phyloP scores from a whole-genome alignment of 2,329 filamentous ascomycete species.

The Orbilia quercus region DNA sequence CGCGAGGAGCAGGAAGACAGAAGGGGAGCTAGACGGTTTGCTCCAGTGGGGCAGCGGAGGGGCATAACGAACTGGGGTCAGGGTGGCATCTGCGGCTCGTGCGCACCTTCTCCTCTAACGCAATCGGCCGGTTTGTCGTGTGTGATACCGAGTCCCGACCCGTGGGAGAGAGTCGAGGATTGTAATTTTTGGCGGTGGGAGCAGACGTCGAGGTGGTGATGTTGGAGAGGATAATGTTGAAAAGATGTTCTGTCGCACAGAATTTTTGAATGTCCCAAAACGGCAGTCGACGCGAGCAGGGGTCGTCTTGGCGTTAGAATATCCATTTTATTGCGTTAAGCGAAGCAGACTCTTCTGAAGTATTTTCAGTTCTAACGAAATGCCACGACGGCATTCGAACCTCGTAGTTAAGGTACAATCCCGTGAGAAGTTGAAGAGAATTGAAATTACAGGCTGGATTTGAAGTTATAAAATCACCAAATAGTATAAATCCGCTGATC shows the following conservation, averaged over 20 bases:
- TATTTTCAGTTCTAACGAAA: too few relatives aligned
- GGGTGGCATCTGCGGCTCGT: constrained; percentile 49
- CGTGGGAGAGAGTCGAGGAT: too few relatives aligned
- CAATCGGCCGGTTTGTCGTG: not conserved
- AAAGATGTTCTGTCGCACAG: constrained; percentile 43
- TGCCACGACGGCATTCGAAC: too few relatives aligned
- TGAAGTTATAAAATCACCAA: too few relatives aligned
- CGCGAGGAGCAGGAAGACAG: constrained; percentile 17
- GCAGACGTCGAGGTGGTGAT: not conserved
- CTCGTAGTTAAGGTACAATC: too few relatives aligned
- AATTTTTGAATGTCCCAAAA: constrained; percentile 45
- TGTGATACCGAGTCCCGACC: not conserved
- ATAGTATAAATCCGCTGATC: too few relatives aligned
- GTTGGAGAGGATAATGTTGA: constrained; percentile 8
- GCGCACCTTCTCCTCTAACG: constrained; percentile 27
- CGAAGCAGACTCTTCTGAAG: too few relatives aligned
- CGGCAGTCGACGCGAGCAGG: constrained; percentile 43
- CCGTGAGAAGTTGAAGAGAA: too few relatives aligned
- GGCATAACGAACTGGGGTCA: constrained; percentile 49
- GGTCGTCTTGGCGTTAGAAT: too few relatives aligned
- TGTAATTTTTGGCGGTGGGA: not conserved
- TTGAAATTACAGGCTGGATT: too few relatives aligned
- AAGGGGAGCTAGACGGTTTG: constrained; percentile 34
- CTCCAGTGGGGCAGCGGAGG: constrained; percentile 53
- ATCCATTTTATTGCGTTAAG: too few relatives aligned